A percentile compares a stretch with the other conserved stretches of the same genome.
Conservation (phyloP, 345 rosid species). For the Salix purpurea region DNA sequence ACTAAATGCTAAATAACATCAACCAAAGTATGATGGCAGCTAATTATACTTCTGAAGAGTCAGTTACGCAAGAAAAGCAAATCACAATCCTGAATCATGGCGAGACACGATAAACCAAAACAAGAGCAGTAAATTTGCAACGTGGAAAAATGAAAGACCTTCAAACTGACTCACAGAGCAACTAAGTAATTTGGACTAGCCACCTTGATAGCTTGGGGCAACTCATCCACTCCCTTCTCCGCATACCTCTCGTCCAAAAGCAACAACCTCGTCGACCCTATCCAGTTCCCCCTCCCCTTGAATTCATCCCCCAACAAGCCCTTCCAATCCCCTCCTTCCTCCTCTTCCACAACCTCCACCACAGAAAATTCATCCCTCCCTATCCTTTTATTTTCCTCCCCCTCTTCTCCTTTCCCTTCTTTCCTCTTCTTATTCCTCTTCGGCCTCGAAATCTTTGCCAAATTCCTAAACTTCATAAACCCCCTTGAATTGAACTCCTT, state of each 20-base stretch:
- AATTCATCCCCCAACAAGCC: conserved; percentile 71
- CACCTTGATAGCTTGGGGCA: conserved; percentile 92
- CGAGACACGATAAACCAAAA: not conserved
- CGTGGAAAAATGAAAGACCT: not conserved
- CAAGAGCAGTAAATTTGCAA: not conserved
- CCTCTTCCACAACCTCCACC: conserved; percentile 61
- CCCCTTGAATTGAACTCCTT: conserved; percentile 62
- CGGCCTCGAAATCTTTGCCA: conserved; percentile 77
- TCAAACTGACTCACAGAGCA: conserved; percentile 14
- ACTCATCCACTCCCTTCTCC: conserved; percentile 45
- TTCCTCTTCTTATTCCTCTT: conserved; percentile 51
- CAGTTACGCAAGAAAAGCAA: not conserved
- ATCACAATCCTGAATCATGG: not conserved
- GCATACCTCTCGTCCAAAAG: conserved; percentile 74
- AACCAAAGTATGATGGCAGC: not conserved
- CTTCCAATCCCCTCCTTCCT: conserved; percentile 42
- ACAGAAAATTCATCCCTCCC: conserved; percentile 39
- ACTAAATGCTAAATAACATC: not conserved
- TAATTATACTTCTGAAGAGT: not conserved
- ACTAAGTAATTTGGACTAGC: conserved; percentile 11
- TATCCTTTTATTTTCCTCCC: conserved; percentile 21
- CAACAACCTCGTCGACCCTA: conserved; percentile 77
- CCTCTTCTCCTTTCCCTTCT: conserved; percentile 23
- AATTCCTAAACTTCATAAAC: conserved; percentile 63
- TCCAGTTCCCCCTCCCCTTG: conserved; percentile 60